A percentile compares a stretch with the other conserved stretches of the same genome.
Conservation (phyloP, 2,329 filamentous ascomycete species). For the Furcasterigmium sp. region DNA sequence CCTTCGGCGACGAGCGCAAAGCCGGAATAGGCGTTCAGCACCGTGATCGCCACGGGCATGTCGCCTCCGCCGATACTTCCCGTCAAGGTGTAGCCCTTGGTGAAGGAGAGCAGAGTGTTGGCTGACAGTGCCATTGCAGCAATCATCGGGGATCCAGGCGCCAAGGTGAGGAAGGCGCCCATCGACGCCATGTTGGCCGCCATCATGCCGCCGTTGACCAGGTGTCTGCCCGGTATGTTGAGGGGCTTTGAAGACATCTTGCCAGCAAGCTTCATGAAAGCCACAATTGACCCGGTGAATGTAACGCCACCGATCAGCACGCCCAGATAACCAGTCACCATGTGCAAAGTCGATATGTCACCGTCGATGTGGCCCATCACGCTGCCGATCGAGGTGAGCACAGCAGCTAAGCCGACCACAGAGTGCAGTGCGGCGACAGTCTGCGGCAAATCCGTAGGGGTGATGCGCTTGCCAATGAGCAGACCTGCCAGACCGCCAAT, state of each 20-base stretch:
- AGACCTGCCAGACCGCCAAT: slow-evolving; percentile 60
- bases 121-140: slow-evolving; percentile 73
- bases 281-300: slow-evolving; percentile 86
- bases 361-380: slow-evolving; percentile 54
- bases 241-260: slow-evolving; percentile 75
- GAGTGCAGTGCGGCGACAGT: slow-evolving; percentile 87
- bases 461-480: slow-evolving; percentile 80
- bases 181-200: slow-evolving; percentile 76
- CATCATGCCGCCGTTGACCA: slow-evolving; percentile 69
- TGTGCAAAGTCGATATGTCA: slow-evolving; percentile 70
- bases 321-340: slow-evolving; percentile 81
- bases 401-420: slow-evolving; percentile 82
- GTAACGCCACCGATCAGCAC: slow-evolving; percentile 85
- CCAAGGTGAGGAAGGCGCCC: slow-evolving; percentile 77
- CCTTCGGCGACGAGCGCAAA: slow-evolving; percentile 88
- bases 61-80: slow-evolving; percentile 88
- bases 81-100: slow-evolving; percentile 84
- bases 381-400: slow-evolving; percentile 82
- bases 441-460: slow-evolving; percentile 81
- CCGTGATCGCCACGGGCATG: slow-evolving; percentile 89
- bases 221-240: slow-evolving; percentile 66
- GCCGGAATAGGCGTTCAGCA: slow-evolving; percentile 85
- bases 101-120: slow-evolving; percentile 72
- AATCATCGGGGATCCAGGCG: slow-evolving; percentile 71
- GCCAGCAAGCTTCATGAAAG: slow-evolving; percentile 81